Evolutionary conservation across 2,329 filamentous ascomycete genomes (phyloP).

Genomic region (Paracoccidioides lutzii): DNA sequence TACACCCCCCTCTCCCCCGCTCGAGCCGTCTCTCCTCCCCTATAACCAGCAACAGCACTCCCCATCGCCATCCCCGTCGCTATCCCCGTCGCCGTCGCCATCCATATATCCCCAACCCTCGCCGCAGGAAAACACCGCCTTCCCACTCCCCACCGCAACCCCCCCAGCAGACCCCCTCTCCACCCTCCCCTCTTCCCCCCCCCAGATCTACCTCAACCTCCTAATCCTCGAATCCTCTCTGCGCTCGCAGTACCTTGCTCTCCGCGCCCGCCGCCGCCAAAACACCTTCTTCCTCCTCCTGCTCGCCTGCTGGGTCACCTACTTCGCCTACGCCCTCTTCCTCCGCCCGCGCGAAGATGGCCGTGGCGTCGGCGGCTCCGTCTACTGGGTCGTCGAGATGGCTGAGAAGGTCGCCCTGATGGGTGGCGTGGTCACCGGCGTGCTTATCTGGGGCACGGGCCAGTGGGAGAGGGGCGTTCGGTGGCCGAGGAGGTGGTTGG

Average conservation of each 20-base stretch:
- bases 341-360: slow-evolving; percentile 94
- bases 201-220: slow-evolving; percentile 96
- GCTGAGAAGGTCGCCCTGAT: slow-evolving; percentile 83
- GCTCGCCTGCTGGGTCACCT: slow-evolving; percentile 64
- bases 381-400: slow-evolving; percentile 93
- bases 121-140: background rate
- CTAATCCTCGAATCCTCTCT: slow-evolving; percentile 91
- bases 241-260: slow-evolving; percentile 80
- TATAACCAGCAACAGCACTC: slow-evolving; percentile 8
- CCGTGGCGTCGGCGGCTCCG: slow-evolving; percentile 74
- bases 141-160: slow-evolving; percentile 2
- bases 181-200: slow-evolving; percentile 75
- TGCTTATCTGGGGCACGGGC: slow-evolving; percentile 85
- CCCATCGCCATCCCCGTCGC: background rate
- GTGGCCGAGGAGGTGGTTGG: slow-evolving; percentile 87
- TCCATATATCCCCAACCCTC: background rate
- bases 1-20: slow-evolving; percentile 25
- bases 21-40: slow-evolving; percentile 5
- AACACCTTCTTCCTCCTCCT: slow-evolving; percentile 85
- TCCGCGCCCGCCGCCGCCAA: slow-evolving; percentile 75
- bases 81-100: no score
- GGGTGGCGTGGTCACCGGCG: slow-evolving; percentile 73
- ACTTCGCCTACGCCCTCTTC: slow-evolving; percentile 84
- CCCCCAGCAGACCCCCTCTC: slow-evolving; percentile 55
- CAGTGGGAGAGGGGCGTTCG: slow-evolving; percentile 92